These are phyloP conservation scores for Chaetomium cochliodes DNA, from an alignment of 495 filamentous ascomycete species.

Conservation along the genomic window DNA sequence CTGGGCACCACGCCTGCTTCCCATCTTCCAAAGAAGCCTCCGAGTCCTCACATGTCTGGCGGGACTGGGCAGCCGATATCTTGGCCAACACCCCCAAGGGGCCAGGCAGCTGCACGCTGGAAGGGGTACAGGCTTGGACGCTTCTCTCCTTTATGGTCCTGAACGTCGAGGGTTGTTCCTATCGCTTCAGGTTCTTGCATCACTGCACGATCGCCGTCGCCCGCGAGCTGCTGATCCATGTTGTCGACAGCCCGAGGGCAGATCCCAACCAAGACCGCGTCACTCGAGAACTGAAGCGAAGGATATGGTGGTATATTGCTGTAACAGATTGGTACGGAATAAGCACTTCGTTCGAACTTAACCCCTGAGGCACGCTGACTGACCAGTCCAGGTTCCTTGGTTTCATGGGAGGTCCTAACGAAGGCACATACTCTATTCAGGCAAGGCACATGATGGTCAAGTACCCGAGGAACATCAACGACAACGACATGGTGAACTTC, in stretches of 20 bases:
- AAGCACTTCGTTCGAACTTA: too few relatives aligned
- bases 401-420: slow-evolving; percentile 38
- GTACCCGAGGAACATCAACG: slow-evolving; percentile 48
- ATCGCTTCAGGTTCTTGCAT: slow-evolving; percentile 38
- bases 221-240: slow-evolving; percentile 43
- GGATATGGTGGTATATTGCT: slow-evolving; percentile 53
- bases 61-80: slow-evolving; percentile 40
- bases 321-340: slow-evolving; percentile 41
- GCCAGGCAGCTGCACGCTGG: slow-evolving; percentile 36
- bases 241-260: slow-evolving; percentile 40
- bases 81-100: slow-evolving; percentile 38
- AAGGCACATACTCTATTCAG: slow-evolving; percentile 44
- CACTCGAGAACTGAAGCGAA: slow-evolving; percentile 44
- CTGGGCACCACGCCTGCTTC: slow-evolving; percentile 32
- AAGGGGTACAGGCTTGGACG: slow-evolving; percentile 46
- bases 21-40: slow-evolving; percentile 36
- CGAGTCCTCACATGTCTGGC: slow-evolving; percentile 38
- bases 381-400: slow-evolving; percentile 37
- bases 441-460: slow-evolving; percentile 47
- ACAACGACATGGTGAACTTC: slow-evolving; percentile 40
- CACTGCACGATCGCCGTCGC: slow-evolving; percentile 36
- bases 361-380: background rate
- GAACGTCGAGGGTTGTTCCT: slow-evolving; percentile 44
- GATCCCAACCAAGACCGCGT: slow-evolving; percentile 25
- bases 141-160: slow-evolving; percentile 42